Evolutionary conservation across 2,329 filamentous ascomycete genomes (phyloP).

Genomic region (Penicillium frequentans): DNA sequence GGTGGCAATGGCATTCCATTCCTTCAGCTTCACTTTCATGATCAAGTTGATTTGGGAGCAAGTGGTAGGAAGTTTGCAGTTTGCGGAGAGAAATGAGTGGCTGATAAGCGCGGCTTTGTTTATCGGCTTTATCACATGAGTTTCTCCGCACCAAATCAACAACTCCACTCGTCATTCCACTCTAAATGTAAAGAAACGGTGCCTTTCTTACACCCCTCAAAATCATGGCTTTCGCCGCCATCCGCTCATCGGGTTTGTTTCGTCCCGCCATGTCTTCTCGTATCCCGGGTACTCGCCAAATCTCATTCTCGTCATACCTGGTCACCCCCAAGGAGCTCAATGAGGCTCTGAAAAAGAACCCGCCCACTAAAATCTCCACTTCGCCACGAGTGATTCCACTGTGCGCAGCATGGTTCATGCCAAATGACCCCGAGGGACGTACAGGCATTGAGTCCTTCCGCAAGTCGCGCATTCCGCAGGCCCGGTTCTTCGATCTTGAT

Average conservation of each 20-base stretch:
- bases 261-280: slow-evolving; percentile 29
- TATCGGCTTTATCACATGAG: slow-evolving; percentile 21
- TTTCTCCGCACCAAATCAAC: slow-evolving; percentile 19
- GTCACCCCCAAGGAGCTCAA: slow-evolving; percentile 81
- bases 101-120: slow-evolving; percentile 14
- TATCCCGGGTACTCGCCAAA: slow-evolving; percentile 43
- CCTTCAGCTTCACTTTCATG: slow-evolving; percentile 95
- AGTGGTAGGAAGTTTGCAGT: background rate
- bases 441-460: slow-evolving; percentile 79
- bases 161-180: slow-evolving; percentile 8
- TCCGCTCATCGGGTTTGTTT: slow-evolving; percentile 32
- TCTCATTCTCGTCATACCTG: slow-evolving; percentile 74
- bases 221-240: slow-evolving; percentile 37
- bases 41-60: slow-evolving; percentile 5
- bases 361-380: slow-evolving; percentile 74
- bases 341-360: slow-evolving; percentile 78
- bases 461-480: slow-evolving; percentile 79
- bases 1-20: slow-evolving; percentile 91
- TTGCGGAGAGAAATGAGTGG: background rate
- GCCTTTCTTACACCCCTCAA: background rate
- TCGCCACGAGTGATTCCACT: slow-evolving; percentile 82
- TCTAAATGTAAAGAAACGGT: slow-evolving; percentile 28
- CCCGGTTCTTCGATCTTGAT: slow-evolving; percentile 96
- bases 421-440: slow-evolving; percentile 74
- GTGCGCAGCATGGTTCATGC: slow-evolving; percentile 94